Base-by-base conservation (phyloP, 2,329 filamentous ascomycete genomes). In the Aspergillus phoenicis region DNA sequence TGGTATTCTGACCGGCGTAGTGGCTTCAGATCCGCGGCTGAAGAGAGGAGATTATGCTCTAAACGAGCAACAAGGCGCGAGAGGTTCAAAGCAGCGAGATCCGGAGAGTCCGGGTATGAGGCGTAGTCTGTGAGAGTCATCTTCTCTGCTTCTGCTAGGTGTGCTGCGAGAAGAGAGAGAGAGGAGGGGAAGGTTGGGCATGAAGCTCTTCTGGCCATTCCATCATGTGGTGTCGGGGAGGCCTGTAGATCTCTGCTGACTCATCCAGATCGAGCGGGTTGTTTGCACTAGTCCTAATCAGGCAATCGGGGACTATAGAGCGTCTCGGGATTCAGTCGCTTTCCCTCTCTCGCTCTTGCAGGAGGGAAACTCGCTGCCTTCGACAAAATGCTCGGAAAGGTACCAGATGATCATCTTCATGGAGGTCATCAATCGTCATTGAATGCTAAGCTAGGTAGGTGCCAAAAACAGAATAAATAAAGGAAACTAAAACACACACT, bases 1-100 rank as follows among this genome's bases (percentile, higher is more conserved):
- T 81, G 78, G 58, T 77, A 77, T 51, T 78, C 75, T 30, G 78
- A 76, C 61, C 70, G 73, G 36, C 70, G 75, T 41, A 79, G 64
- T 11, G 72, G 67, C 61, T 72, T 74, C 20, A 78, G 66, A 45
- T 79, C 76, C 39, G 76, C 66, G 11, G 66, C 70, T 8, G 71
- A 68, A 4, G 78, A 77, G 55, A 81, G 74, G 39, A 81, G 69
- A 54, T 81, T 78, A 60, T 77, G 69, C 61, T 78, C 78, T 24
- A 81, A 73, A 30, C 79, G 76, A 15, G 74, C 70, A 43, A 81
- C 71, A n/a, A 80, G 71, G 45, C 78, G 77, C 30, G 76, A 70
- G 15, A 80, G 69, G 52, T 75, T 79, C 43, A 81, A 70, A n/a
- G 75, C 68, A 24, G 71, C 69, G 39, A 72, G 64, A 38, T 77